Evolutionary conservation across 495 filamentous ascomycete species (phyloP), one percentile per base, ranked within the genome.

Genomic region (Daldinia childiae): DNA sequence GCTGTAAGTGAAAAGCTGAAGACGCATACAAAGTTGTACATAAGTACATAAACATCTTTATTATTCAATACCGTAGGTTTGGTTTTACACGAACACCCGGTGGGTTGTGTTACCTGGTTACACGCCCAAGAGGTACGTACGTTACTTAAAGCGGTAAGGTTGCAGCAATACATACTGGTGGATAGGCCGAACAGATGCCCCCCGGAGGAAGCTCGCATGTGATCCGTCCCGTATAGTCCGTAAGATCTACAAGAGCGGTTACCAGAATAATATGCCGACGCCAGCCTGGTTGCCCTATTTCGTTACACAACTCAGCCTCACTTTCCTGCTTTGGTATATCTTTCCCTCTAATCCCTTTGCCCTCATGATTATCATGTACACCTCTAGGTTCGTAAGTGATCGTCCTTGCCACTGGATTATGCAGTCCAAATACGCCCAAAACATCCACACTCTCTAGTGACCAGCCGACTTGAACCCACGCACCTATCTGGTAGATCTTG

Each of bases 231-330:
- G 62, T 62, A 27, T 6, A 73, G 34, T 30, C 43, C 45, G 57
- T 58, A 17, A 48, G 71, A 73, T 73, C 71, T 54, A 36, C 71
- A 45, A 55, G 27, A 24, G 45, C 30, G 19, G 32, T 73, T 73
- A 19, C 71, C 45, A 66, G 61, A 69, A 62, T 48, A 69, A 69
- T 59, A 57, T 69, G 66, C 66, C 71, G 66, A 59, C 30, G 57
- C 58, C 57, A 62, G 24, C 52, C 66, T 48, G 61, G 21, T 54
- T 19, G 29, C 3, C 54, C 17, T 15, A 36, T 34, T 56, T 36
- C 7, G 64, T 69, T 73, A 66, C 71, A 73, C 71, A 60, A 45
- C 62, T 73, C 71, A 73, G 71, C 71, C 71, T 73, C 71, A 69
- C 71, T 73, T 66, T 73, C 66, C 66, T 39, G 45, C 15, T 69